Evolutionary conservation across 1,139 yeast genomes (phyloP).

Genomic region (Suhomyces ambrosiae): DNA sequence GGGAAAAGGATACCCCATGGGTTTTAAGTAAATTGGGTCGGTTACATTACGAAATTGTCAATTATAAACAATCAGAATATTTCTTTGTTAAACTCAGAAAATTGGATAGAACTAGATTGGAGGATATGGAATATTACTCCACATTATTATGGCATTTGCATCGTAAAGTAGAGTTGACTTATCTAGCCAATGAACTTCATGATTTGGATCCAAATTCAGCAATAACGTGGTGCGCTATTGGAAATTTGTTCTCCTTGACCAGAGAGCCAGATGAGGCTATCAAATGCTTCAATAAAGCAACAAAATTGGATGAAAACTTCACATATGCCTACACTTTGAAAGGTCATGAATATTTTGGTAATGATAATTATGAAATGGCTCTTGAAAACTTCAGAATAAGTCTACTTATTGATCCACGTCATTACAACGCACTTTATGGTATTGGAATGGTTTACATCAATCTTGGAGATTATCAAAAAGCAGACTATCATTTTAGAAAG

Average conservation of each 20-base stretch:
- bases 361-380: slow-evolving; percentile 90
- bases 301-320: slow-evolving; percentile 66
- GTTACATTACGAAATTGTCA: slow-evolving; percentile 83
- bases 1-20: slow-evolving; percentile 80
- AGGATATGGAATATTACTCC: slow-evolving; percentile 90
- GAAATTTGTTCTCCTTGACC: slow-evolving; percentile 81
- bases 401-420: slow-evolving; percentile 73
- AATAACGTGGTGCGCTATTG: slow-evolving; percentile 90
- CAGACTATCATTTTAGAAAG: slow-evolving; percentile 83
- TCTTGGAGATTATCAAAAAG: slow-evolving; percentile 79
- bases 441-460: slow-evolving; percentile 93
- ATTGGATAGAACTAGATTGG: slow-evolving; percentile 75
- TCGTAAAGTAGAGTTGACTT: slow-evolving; percentile 77
- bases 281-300: slow-evolving; percentile 81
- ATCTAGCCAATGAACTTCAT: slow-evolving; percentile 77
- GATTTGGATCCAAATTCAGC: slow-evolving; percentile 68
- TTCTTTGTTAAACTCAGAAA: slow-evolving; percentile 65
- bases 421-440: slow-evolving; percentile 94
- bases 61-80: slow-evolving; percentile 73
- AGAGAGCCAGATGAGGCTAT: slow-evolving; percentile 91
- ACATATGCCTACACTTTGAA: slow-evolving; percentile 90
- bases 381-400: slow-evolving; percentile 81
- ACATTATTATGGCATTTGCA: slow-evolving; percentile 93
- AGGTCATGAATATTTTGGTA: slow-evolving; percentile 90
- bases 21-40: slow-evolving; percentile 79